Conservation (phyloP, 176 grass and related monocot genomes). For the Oryza australiensis region DNA sequence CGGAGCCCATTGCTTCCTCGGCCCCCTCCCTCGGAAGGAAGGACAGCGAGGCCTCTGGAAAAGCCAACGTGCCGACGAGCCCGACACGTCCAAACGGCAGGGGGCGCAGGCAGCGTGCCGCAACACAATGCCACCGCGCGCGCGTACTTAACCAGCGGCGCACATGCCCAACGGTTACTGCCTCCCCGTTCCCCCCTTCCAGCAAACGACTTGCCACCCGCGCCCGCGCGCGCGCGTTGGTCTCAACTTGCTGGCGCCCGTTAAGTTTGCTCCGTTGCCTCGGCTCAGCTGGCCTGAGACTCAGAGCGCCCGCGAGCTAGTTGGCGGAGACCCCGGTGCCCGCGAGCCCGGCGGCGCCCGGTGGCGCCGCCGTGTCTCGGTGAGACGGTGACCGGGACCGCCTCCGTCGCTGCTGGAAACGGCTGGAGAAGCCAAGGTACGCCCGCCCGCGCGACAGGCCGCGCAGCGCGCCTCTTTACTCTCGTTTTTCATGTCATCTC, state of each 20-base stretch:
- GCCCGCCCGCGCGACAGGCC: too few relatives aligned
- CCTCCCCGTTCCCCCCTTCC: neutral
- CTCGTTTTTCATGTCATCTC: neutral
- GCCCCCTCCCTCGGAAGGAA: neutral
- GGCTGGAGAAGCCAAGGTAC: neutral
- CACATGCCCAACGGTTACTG: neutral
- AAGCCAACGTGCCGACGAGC: conserved; percentile 48
- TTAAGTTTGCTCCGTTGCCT: neutral
- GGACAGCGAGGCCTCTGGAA: neutral
- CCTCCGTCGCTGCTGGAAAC: neutral
- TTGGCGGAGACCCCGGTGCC: neutral
- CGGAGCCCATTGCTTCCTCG: conserved; percentile 19
- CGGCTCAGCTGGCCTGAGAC: neutral
- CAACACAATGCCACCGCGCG: neutral
- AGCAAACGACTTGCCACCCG: neutral
- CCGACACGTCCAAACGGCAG: conserved; percentile 35
- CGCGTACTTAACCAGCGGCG: neutral
- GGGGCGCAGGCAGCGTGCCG: neutral
- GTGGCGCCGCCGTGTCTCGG: neutral
- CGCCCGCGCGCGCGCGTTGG: neutral
- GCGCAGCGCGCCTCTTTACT: neutral
- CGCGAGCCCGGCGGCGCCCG: neutral
- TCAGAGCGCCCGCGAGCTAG: neutral
- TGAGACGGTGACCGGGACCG: neutral
- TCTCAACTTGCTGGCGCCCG: neutral